A percentile compares a stretch with the other conserved stretches of the same genome.
These are phyloP conservation scores for Coemansia sp. DNA, from an alignment of 192 early-diverging fungal genomes.

Conservation along the genomic window DNA sequence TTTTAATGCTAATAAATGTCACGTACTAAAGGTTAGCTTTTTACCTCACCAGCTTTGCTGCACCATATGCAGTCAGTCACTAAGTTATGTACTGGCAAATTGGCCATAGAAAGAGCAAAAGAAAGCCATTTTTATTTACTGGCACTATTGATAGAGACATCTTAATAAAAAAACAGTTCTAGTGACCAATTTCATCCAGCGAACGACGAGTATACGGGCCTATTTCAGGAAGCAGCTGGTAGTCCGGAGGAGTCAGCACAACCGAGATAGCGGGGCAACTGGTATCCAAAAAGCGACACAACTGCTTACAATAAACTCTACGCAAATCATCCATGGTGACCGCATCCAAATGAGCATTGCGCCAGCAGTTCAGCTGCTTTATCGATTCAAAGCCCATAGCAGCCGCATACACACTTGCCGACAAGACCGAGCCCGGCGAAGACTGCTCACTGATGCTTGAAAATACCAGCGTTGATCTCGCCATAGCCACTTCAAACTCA, in stretches of 20 bases:
- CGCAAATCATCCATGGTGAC: conserved; percentile 32
- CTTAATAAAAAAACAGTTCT: not conserved
- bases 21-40: no score
- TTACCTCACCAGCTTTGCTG: no score
- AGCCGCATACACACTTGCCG: conserved; percentile 8
- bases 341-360: conserved; percentile 21
- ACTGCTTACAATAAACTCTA: conserved; percentile 27
- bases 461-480: conserved; percentile 28
- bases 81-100: no score
- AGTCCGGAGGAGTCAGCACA: conserved; percentile 27
- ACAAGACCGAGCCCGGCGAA: conserved; percentile 20
- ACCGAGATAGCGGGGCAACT: conserved; percentile 20
- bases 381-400: conserved; percentile 29
- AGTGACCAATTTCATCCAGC: conserved; percentile 12
- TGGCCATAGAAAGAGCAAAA: no score
- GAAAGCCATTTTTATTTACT: no score
- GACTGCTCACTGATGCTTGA: conserved; percentile 3
- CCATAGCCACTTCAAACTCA: conserved; percentile 45
- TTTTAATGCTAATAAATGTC: no score
- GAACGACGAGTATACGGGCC: conserved; percentile 22
- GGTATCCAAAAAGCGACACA: conserved; percentile 25
- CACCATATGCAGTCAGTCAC: no score
- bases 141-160: no score
- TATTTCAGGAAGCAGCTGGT: conserved; percentile 22
- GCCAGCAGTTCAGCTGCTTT: conserved; percentile 16